Evolutionary conservation across 2,329 filamentous ascomycete species (phyloP).

Genomic region (Neospermospora avenae): DNA sequence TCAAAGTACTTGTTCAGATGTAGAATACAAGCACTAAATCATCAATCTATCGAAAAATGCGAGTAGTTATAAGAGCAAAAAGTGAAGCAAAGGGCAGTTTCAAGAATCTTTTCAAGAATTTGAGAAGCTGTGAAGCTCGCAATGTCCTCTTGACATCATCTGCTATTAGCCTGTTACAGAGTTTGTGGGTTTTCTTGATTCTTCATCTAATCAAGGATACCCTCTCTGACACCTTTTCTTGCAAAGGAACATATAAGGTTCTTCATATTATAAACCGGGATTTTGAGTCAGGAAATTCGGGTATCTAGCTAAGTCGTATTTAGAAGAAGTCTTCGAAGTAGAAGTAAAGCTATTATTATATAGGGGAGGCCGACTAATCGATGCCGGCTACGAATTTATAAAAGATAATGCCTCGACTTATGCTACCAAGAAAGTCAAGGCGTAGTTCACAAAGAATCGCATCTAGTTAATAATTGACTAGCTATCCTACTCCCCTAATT

Average conservation of each 20-base stretch:
- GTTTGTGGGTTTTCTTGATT: too few relatives aligned
- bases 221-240: too few relatives aligned
- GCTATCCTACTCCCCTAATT: neutral
- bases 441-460: neutral
- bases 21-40: too few relatives aligned
- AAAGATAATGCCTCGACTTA: neutral
- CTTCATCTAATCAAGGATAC: too few relatives aligned
- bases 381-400: neutral
- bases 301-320: neutral
- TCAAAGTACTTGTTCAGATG: neutral
- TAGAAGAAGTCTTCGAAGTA: neutral
- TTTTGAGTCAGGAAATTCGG: neutral
- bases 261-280: constrained; percentile 5
- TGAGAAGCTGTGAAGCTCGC: too few relatives aligned
- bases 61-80: too few relatives aligned
- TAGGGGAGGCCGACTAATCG: neutral
- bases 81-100: too few relatives aligned
- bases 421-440: neutral
- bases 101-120: too few relatives aligned
- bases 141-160: too few relatives aligned
- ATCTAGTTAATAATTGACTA: neutral
- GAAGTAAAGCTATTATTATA: neutral
- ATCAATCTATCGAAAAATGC: too few relatives aligned
- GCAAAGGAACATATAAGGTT: too few relatives aligned
- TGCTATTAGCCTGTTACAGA: too few relatives aligned